A percentile compares a stretch with the other conserved stretches of the same genome.
Evolutionary conservation across 495 filamentous ascomycete genomes (phyloP).

Genomic region (Aspergillus olivimuriae): DNA sequence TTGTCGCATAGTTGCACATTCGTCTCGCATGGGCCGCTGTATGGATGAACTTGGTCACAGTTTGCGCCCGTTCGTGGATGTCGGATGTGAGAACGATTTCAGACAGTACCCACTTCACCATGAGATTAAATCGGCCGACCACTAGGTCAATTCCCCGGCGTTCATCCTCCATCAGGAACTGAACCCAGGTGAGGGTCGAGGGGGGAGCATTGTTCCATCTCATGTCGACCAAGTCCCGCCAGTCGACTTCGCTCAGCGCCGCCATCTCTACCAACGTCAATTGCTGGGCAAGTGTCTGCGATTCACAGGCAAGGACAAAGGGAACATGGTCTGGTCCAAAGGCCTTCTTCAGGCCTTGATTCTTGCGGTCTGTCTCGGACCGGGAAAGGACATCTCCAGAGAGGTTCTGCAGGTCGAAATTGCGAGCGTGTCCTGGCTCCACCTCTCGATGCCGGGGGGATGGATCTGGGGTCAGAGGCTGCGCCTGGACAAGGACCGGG

Average conservation of each 20-base stretch:
- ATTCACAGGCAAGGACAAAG: constrained; percentile 88
- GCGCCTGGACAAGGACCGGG: constrained; percentile 33
- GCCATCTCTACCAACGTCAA: constrained; percentile 95
- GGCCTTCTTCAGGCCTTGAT: constrained; percentile 7
- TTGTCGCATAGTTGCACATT: constrained; percentile 91
- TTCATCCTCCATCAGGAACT: constrained; percentile 76
- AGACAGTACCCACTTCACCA: constrained; percentile 95
- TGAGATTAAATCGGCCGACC: constrained; percentile 91
- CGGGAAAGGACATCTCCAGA: constrained; percentile 33
- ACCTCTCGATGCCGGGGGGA: constrained; percentile 32
- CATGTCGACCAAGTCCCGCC: constrained; percentile 95
- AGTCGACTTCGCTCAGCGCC: constrained; percentile 92
- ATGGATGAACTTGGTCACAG: constrained; percentile 87
- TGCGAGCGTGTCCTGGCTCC: constrained; percentile 12
- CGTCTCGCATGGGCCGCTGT: constrained; percentile 79
- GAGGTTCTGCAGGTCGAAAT: constrained; percentile 26
- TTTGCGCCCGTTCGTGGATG: constrained; percentile 73
- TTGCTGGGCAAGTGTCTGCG: constrained; percentile 84
- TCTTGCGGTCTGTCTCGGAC: constrained; percentile 25
- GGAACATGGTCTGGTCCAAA: constrained; percentile 60
- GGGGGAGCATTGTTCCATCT: constrained; percentile 75
- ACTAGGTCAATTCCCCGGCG: constrained; percentile 91
- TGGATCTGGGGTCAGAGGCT: constrained; percentile 46
- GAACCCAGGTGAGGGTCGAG: constrained; percentile 70
- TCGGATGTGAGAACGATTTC: constrained; percentile 82